Evolutionary conservation across 2,329 filamentous ascomycete genomes (phyloP), one percentile per base, ranked within the genome.

Genomic region (Colletotrichum brevisporum): DNA sequence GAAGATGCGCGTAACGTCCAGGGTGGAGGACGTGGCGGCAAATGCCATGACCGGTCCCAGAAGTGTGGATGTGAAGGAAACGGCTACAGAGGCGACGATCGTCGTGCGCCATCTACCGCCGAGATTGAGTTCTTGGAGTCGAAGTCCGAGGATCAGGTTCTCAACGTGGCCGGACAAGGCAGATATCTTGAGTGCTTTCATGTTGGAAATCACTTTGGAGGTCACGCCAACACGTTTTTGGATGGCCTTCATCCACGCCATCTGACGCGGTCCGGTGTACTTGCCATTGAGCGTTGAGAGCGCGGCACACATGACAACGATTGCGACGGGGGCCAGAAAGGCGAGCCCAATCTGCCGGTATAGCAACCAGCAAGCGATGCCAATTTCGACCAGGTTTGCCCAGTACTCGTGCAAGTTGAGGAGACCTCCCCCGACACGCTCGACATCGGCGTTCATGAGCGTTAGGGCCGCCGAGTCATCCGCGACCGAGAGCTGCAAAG

Each of bases 401-500:
- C 82, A 84, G 5, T 80, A 66, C 27, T 84, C 80, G 54, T 85
- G 84, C 39, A 83, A 63, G 1, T 63, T 71, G 4, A 72, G 63
- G 4, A 78, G 74, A 0, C 81, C 83, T 0, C 72, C 52, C 2
- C 77, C 73, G 3, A 85, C 79, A 5, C 80, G 77, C 65, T 85
- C 84, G 10, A 85, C 76, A 55, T 87, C 84, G 4, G 82, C 79
- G 63, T 79, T 83, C 84, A 86, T 86, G 3, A 86, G 76, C 0
- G 84, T 85, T 51, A 86, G 70, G 0, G 83, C 78, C 0, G 82
- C 80, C 3, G 80, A 77, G n/a, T 83, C 78, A 41, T 81, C 78
- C 3, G 78, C 74, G 0, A 75, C 73, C 0, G 76, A 76, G 3
- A 79, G 64, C 6, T 77, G 77, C n/a, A 79, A 71, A 15, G 71